A percentile compares a stretch with the other conserved stretches of the same genome.
Evolutionary conservation across 192 early-diverging fungal species (phyloP).

Genomic region (Coemansia sp.): DNA sequence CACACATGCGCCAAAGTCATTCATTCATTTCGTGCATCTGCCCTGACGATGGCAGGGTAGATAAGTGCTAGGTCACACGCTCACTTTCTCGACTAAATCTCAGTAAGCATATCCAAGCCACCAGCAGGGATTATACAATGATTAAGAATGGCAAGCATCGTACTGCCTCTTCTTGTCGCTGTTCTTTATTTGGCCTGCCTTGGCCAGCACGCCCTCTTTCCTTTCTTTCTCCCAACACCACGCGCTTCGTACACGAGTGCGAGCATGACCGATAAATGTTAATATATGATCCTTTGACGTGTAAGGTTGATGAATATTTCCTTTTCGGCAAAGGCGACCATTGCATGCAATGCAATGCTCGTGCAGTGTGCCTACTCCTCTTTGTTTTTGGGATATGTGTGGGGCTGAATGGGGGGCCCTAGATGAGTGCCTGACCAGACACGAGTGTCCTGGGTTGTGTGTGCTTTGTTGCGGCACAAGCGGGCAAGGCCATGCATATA

Average conservation of each 20-base stretch:
- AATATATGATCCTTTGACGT: conserved; percentile 1
- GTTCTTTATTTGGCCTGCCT: no score
- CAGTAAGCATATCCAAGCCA: no score
- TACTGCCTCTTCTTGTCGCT: no score
- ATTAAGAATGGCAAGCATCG: no score
- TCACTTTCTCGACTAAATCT: no score
- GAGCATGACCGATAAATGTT: conserved; percentile 4
- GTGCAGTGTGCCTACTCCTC: background rate
- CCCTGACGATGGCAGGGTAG: background rate
- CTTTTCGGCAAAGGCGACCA: conserved; percentile 1
- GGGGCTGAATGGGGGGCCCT: background rate
- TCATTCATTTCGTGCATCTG: background rate
- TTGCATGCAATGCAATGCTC: conserved; percentile 5
- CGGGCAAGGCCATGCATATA: background rate
- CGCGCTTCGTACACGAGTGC: background rate
- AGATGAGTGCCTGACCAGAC: background rate
- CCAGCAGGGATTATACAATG: no score
- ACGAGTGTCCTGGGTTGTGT: background rate
- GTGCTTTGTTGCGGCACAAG: background rate
- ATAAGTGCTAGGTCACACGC: background rate
- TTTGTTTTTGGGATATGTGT: background rate
- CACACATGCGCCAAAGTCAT: background rate
- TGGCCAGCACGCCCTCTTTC: background rate
- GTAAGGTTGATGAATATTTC: conserved; percentile 2
- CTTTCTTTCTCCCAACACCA: background rate